These are phyloP conservation scores for Gossypium aridum DNA, from an alignment of 441 rosid genomes.

Conservation along the genomic window DNA sequence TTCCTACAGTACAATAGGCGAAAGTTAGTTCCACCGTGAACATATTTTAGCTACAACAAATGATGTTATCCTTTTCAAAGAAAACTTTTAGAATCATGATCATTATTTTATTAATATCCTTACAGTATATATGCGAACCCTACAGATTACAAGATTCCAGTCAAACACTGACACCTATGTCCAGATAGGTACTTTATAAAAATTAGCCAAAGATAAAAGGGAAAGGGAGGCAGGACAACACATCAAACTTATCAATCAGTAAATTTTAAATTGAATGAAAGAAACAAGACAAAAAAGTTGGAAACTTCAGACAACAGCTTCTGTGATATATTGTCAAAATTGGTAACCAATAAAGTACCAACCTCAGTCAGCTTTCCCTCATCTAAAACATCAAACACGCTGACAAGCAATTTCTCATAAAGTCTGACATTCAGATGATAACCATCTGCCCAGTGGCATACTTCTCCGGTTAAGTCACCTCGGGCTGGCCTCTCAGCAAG, in stretches of 20 bases:
- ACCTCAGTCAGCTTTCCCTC: constrained; percentile 98
- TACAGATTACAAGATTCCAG: background rate
- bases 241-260: background rate
- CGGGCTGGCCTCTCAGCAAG: constrained; percentile 99
- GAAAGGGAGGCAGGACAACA: background rate
- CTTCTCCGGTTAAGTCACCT: constrained; percentile 98
- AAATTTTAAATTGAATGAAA: background rate
- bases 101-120: background rate
- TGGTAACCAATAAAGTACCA: constrained; percentile 20
- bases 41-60: constrained; percentile 2
- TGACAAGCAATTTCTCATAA: constrained; percentile 87
- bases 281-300: background rate
- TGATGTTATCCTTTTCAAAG: background rate
- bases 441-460: constrained; percentile 99
- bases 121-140: background rate
- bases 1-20: constrained; percentile 47
- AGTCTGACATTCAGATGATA: constrained; percentile 89
- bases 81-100: background rate
- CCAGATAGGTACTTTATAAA: background rate
- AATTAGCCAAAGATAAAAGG: background rate
- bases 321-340: constrained; percentile 10
- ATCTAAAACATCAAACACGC: constrained; percentile 90
- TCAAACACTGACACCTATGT: background rate
- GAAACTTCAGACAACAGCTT: background rate
- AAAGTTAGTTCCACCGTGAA: constrained; percentile 15